phyloP scores from a whole-genome alignment of 2,329 filamentous ascomycete species.

The Teratosphaeria pseudoeucalypti region DNA sequence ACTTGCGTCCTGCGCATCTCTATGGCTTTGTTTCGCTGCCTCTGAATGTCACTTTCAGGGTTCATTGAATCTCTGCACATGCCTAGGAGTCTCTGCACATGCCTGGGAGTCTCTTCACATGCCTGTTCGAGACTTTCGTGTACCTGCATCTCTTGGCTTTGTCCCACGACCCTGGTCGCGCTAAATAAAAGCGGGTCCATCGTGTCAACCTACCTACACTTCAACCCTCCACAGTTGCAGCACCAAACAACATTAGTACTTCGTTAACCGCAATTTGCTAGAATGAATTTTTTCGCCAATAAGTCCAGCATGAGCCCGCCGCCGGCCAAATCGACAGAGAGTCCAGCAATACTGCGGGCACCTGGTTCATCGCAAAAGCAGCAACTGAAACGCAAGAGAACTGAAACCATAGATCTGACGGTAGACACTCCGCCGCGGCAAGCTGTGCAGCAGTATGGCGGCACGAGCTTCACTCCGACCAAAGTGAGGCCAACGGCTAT shows the following conservation, averaged over 20 bases:
- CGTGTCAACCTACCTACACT: not conserved
- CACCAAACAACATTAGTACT: not conserved
- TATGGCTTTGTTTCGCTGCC: not conserved
- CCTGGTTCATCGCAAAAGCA: not conserved
- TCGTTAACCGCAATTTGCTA: not conserved
- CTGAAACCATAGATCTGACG: constrained; percentile 5
- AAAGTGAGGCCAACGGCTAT: not conserved
- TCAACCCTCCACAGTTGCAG: not conserved
- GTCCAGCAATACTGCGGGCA: not conserved
- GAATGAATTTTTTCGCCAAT: not conserved
- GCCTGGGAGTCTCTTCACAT: not conserved
- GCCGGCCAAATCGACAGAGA: not conserved
- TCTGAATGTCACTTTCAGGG: not conserved
- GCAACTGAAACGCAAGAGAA: constrained; percentile 8
- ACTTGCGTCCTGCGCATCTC: not conserved
- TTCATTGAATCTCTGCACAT: not conserved
- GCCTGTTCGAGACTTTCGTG: not conserved
- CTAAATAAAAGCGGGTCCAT: not conserved
- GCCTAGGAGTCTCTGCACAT: not conserved
- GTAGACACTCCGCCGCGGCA: not conserved
- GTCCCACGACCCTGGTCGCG: not conserved
- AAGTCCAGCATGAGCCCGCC: not conserved
- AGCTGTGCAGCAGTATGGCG: not conserved
- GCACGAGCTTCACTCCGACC: not conserved
- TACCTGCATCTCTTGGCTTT: not conserved